Conservation (phyloP, 805 yeast species). For the Starmerella powellii region DNA sequence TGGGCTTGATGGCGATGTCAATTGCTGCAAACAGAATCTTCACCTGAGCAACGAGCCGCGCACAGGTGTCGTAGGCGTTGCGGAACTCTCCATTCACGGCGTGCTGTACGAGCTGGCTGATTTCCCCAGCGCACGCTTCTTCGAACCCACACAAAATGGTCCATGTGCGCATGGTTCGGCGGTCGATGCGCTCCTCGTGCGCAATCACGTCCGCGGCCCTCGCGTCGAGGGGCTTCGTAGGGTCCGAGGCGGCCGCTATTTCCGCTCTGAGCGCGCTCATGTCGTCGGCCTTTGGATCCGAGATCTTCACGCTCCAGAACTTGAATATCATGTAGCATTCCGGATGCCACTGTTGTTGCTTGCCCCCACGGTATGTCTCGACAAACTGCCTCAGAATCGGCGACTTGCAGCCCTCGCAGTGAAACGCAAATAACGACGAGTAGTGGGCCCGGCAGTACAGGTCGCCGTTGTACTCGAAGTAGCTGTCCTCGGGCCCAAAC, state of each 20-base stretch:
- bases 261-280: slow-evolving; percentile 6
- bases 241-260: slow-evolving; percentile 4
- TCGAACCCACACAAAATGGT: slow-evolving; percentile 75
- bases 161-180: slow-evolving; percentile 59
- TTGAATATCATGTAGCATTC: slow-evolving; percentile 97
- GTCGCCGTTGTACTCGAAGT: slow-evolving; percentile 71
- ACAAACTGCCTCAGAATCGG: slow-evolving; percentile 91
- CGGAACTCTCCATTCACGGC: slow-evolving; percentile 63
- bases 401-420: slow-evolving; percentile 86
- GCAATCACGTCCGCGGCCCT: slow-evolving; percentile 14
- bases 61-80: slow-evolving; percentile 58
- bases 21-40: slow-evolving; percentile 68
- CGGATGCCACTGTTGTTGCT: slow-evolving; percentile 96
- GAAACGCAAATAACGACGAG: slow-evolving; percentile 70
- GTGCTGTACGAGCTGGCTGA: slow-evolving; percentile 78
- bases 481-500: slow-evolving; percentile 84
- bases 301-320: slow-evolving; percentile 82
- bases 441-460: slow-evolving; percentile 89
- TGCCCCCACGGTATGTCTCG: slow-evolving; percentile 80
- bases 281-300: slow-evolving; percentile 24
- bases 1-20: slow-evolving; percentile 32
- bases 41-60: slow-evolving; percentile 56
- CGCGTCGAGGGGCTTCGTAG: slow-evolving; percentile 11
- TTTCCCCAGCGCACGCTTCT: slow-evolving; percentile 77
- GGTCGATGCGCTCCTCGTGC: slow-evolving; percentile 55